phyloP scores from a whole-genome alignment of 1,284 basidiomycete species.

The Malassezia arunalokei region DNA sequence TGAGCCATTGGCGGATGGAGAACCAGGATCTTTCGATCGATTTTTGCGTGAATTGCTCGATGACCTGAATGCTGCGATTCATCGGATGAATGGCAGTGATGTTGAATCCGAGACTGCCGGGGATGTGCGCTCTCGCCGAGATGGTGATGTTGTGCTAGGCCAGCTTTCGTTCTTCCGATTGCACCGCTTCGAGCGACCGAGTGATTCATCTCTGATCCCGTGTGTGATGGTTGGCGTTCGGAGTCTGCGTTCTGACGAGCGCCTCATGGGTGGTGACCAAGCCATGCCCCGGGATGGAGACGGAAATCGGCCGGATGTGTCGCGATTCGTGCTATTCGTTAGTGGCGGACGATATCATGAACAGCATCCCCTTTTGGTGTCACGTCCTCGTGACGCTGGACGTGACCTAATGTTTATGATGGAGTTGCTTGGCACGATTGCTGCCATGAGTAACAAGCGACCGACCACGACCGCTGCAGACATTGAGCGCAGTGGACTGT shows the following conservation, averaged over 20 bases:
- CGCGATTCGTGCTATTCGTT: conserved; percentile 41
- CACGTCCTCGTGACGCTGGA: conserved; percentile 28
- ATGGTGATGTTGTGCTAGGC: conserved; percentile 29
- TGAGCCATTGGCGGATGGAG: conserved; percentile 21
- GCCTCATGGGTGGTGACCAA: conserved; percentile 15
- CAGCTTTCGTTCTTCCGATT: conserved; percentile 42
- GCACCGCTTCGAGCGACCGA: conserved; percentile 32
- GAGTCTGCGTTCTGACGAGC: conserved; percentile 28
- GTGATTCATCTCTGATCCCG: conserved; percentile 25
- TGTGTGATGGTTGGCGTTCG: conserved; percentile 41
- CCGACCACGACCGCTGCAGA: conserved; percentile 31
- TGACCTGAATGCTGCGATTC: conserved; percentile 31
- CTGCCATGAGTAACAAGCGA: conserved; percentile 29
- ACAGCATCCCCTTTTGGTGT: conserved; percentile 34
- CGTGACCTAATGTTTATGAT: conserved; percentile 43
- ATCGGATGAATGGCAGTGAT: conserved; percentile 14
- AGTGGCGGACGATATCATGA: conserved; percentile 37
- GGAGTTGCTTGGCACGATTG: conserved; percentile 36
- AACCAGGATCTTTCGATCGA: conserved; percentile 30
- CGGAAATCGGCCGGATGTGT: conserved; percentile 5
- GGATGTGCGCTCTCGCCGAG: conserved; percentile 20
- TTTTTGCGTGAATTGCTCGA: conserved; percentile 31
- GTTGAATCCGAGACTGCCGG: background rate
- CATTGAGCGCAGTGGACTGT: conserved; percentile 29
- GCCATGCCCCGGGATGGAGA: background rate